phyloP scores from a whole-genome alignment of 805 yeast genomes.

The Kodamaea neixiangensis region DNA sequence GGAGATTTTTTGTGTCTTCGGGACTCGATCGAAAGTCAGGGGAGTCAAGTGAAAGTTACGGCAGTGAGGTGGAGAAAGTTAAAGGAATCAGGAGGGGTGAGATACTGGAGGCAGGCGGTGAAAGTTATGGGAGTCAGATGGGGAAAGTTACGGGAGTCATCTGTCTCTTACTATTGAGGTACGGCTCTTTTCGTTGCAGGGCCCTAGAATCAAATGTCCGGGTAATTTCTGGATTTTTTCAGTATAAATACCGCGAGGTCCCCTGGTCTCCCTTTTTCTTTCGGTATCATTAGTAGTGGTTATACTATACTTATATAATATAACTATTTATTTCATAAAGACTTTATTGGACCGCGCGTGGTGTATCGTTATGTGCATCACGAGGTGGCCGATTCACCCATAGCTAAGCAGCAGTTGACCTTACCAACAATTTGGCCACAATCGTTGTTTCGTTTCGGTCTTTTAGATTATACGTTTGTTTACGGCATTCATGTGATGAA shows the following conservation, averaged over 20 bases:
- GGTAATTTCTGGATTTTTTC: slow-evolving; percentile 10
- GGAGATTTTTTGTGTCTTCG: no score
- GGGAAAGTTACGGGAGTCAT: no score
- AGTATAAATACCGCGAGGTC: slow-evolving; percentile 28
- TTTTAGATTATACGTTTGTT: slow-evolving; percentile 52
- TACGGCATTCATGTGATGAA: slow-evolving; percentile 34
- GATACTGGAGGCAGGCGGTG: no score
- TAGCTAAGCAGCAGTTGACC: slow-evolving; percentile 74
- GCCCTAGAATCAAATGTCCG: slow-evolving; percentile 9
- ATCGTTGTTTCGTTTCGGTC: slow-evolving; percentile 74
- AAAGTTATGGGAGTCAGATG: no score
- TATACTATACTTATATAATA: slow-evolving; percentile 71
- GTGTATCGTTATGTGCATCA: slow-evolving; percentile 17
- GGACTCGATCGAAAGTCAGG: no score
- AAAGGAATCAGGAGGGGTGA: no score
- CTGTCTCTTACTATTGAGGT: no score
- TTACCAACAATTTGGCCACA: slow-evolving; percentile 74
- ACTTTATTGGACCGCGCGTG: slow-evolving; percentile 41
- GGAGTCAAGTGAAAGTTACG: no score
- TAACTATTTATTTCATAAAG: slow-evolving; percentile 53
- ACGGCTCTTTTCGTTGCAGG: no score
- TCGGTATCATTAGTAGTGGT: slow-evolving; percentile 73
- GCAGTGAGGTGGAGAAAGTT: no score
- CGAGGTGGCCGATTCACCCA: slow-evolving; percentile 16
- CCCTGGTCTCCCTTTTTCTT: slow-evolving; percentile 35